phyloP scores from a whole-genome alignment of 148 eudicot genomes.

The Camellia sinensis region DNA sequence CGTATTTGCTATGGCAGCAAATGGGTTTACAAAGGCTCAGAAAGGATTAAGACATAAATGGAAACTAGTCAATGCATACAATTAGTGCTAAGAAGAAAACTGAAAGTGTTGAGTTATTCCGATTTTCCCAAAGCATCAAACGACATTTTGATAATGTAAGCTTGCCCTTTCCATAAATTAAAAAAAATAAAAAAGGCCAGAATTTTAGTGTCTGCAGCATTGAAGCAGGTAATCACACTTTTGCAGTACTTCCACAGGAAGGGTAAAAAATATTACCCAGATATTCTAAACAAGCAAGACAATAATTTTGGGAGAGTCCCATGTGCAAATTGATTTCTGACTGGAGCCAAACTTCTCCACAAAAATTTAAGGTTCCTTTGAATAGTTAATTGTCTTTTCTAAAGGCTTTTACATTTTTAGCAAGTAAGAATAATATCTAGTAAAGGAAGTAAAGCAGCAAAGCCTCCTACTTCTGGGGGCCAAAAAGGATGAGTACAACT shows the following conservation, averaged over 20 bases:
- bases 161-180: neutral
- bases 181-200: neutral
- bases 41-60: neutral
- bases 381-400: neutral
- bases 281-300: neutral
- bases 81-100: neutral
- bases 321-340: neutral
- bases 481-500: neutral
- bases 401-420: neutral
- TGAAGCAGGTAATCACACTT: neutral
- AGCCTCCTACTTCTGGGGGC: neutral
- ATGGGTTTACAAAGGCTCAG: neutral
- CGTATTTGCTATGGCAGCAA: neutral
- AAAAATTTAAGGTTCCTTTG: neutral
- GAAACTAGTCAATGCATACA: neutral
- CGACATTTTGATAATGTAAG: neutral
- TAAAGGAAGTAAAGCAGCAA: neutral
- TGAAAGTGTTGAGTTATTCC: neutral
- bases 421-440: neutral
- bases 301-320: neutral
- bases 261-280: neutral
- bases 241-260: neutral
- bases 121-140: neutral
- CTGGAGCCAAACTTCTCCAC: neutral
- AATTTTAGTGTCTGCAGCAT: neutral